Evolutionary conservation across 2,329 filamentous ascomycete species (phyloP), one percentile per base, ranked within the genome.

Genomic region (Thermomyces lanuginosus): DNA sequence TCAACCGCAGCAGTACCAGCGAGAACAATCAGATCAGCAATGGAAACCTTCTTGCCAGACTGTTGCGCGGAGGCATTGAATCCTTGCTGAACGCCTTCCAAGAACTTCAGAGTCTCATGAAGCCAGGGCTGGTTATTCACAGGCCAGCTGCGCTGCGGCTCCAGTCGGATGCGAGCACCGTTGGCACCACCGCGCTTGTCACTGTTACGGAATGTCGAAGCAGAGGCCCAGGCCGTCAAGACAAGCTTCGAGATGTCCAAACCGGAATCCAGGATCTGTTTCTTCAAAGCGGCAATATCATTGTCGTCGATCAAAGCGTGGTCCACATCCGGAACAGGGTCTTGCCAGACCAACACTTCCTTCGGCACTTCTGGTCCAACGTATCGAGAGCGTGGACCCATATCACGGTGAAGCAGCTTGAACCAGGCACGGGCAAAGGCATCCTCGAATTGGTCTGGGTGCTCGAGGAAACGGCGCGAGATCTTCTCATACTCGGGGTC

Each of bases 161-260:
- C 60, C 7, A 84, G 73, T 17, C 75, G 72, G 42, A 84, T 79
- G 41, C 78, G 77, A 8, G 69, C 77, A 41, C 78, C 78, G 43
- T 84, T 84, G 55, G 78, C 78, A 45, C 78, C 78, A 39, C 78
- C 78, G 38, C 78, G 78, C 69, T 83, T 83, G 61, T 84, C 78
- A 39, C 70, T 67, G 40, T 71, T 66, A 34, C 76, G 75, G 70
- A 75, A 81, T 16, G 72, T 74, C 2, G 75, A 74, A 13, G 75
- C 74, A 0, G 76, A 69, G 1, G 70, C 70, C 69, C 72, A 81
- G 13, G 76, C 75, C 6, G 66, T 64, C 6, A 64, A 62, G 28
- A 83, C 64, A 32, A 83, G 60, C 52, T 71, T 69, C 30, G 62
- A 60, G 4, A 64, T 55, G 30, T 63, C 61, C 4, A 81, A 44